Conservation (phyloP, 225 moss, liverwort and hornwort genomes). For the Straminergon stramineum region DNA sequence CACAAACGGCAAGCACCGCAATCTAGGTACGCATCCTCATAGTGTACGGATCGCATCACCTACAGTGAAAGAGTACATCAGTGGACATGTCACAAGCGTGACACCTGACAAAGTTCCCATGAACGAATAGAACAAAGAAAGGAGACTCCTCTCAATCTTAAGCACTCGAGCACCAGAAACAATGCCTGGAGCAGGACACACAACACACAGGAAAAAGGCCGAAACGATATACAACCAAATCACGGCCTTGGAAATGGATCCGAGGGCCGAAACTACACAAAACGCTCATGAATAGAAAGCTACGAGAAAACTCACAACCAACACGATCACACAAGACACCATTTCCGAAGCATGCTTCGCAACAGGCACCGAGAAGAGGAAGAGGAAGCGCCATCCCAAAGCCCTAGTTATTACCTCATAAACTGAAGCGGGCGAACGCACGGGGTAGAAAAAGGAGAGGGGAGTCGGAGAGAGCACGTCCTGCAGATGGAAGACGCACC, state of each 20-base stretch:
- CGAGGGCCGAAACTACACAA: not conserved
- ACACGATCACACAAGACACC: not conserved
- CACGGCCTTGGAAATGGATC: not conserved
- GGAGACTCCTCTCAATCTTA: not conserved
- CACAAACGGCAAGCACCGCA: not conserved
- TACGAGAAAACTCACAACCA: not conserved
- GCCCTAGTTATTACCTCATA: slow-evolving; percentile 64
- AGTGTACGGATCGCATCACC: not conserved
- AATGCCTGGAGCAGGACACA: not conserved
- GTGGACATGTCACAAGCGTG: not conserved
- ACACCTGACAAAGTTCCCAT: not conserved
- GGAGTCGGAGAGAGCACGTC: not conserved
- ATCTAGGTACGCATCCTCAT: not conserved
- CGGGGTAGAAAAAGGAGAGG: slow-evolving; percentile 7
- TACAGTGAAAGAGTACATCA: not conserved
- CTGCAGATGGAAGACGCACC: not conserved
- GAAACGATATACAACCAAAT: not conserved
- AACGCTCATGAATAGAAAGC: not conserved
- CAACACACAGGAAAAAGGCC: not conserved
- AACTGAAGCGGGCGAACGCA: slow-evolving; percentile 74
- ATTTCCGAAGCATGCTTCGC: not conserved
- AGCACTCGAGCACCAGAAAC: not conserved
- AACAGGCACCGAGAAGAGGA: not conserved
- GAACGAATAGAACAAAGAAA: not conserved
- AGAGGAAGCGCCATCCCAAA: not conserved